These are phyloP conservation scores for Haematococcus lacustris DNA, from an alignment of 139 green algal species.

Conservation along the genomic window DNA sequence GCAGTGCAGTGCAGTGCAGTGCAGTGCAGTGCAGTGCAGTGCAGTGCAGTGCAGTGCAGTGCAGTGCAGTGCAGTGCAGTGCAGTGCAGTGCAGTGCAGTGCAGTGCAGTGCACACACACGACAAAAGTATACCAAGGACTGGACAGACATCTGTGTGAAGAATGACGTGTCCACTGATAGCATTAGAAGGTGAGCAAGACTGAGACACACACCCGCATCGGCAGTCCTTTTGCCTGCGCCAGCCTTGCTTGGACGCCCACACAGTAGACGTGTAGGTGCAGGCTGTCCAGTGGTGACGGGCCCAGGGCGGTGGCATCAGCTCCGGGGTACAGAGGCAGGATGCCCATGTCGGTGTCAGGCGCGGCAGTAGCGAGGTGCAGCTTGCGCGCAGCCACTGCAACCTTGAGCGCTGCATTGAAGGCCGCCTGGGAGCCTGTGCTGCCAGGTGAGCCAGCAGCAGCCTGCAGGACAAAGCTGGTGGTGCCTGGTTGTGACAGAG, in stretches of 20 bases:
- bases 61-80: no score
- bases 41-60: no score
- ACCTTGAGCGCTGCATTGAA: slow-evolving; percentile 18
- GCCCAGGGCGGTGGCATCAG: slow-evolving; percentile 5
- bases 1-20: no score
- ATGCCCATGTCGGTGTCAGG: slow-evolving; percentile 10
- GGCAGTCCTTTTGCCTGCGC: no score
- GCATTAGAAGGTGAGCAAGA: not conserved
- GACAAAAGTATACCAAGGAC: slow-evolving; percentile 2
- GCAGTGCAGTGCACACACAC: not conserved
- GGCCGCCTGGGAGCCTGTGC: not conserved
- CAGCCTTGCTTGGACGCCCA: not conserved
- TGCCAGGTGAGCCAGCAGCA: slow-evolving; percentile 7
- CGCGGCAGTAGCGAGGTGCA: slow-evolving; percentile 5
- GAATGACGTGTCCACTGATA: slow-evolving; percentile 15
- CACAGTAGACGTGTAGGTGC: slow-evolving; percentile 23
- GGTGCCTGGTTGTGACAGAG: slow-evolving; percentile 16
- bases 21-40: no score
- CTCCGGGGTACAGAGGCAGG: slow-evolving; percentile 16
- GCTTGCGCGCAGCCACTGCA: slow-evolving; percentile 17
- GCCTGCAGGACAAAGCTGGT: slow-evolving; percentile 21
- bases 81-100: no score
- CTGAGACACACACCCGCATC: not conserved
- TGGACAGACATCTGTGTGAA: slow-evolving; percentile 18
- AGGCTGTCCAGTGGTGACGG: slow-evolving; percentile 5